Evolutionary conservation across 1,284 basidiomycete genomes (phyloP).

Genomic region (Pholiota adiposa): DNA sequence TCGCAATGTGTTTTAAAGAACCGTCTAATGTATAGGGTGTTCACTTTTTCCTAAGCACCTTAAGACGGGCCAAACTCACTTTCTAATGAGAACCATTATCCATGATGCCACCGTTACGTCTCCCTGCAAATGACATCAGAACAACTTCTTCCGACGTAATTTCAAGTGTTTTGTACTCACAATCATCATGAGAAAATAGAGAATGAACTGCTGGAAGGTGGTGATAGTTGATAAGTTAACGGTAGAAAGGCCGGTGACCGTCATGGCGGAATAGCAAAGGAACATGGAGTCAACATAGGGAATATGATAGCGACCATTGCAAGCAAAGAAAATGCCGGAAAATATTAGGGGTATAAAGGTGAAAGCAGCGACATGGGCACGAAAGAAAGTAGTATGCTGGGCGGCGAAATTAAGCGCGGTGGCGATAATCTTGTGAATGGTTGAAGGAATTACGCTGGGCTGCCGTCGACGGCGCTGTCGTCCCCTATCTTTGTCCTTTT

Average conservation of each 20-base stretch:
- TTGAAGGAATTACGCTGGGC: constrained; percentile 2
- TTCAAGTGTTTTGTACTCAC: constrained; percentile 39
- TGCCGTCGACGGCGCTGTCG: constrained; percentile 39
- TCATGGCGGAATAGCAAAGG: constrained; percentile 68
- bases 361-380: constrained; percentile 60
- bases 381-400: constrained; percentile 52
- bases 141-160: not conserved
- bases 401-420: constrained; percentile 10
- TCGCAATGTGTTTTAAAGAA: constrained; percentile 53
- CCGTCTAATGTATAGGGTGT: constrained; percentile 31
- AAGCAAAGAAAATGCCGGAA: constrained; percentile 60
- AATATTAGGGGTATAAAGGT: constrained; percentile 58
- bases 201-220: constrained; percentile 60
- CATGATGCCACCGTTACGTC: constrained; percentile 51
- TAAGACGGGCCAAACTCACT: constrained; percentile 33
- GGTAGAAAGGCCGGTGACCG: constrained; percentile 58
- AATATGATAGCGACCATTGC: constrained; percentile 52
- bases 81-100: constrained; percentile 60
- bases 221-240: constrained; percentile 57
- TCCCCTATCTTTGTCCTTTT: constrained; percentile 19
- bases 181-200: constrained; percentile 54
- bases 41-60: not conserved
- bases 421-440: not conserved
- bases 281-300: constrained; percentile 63
- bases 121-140: constrained; percentile 30